Evolutionary conservation across 306 rosid species (phyloP), one percentile per base, ranked within the genome.

Genomic region (Sechiopsis laciniata): DNA sequence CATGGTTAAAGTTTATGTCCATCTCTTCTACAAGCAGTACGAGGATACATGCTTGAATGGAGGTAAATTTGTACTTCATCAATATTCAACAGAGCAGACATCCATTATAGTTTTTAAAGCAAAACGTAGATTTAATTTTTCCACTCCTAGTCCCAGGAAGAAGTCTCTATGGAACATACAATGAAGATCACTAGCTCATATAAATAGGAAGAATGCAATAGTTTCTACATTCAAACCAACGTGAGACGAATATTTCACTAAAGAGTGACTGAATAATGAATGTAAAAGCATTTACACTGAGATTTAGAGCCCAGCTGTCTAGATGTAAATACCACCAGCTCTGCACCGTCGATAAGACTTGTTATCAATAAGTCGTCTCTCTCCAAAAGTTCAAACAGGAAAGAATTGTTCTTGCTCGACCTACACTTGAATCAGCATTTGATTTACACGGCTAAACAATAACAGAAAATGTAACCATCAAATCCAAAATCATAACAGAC

Each of bases 301-400:
- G 86, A 76, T 54, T 77, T 80, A 67, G 29, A 71, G 40, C 74
- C 75, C 68, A 93, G 87, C 79, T 78, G 84, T 73, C 75, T 77
- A 32, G 90, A 80, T 15, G 96, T 84, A 63, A 90, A 88, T 65
- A 93, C 74, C 45, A 88, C 73, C 85, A 90, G 63, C 79, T 93
- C 89, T 46, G 75, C 81, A 59, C 81, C 93, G 37, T 86, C 70
- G 55, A 87, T 57, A 68, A 37, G 50, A 83, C 86, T 52, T 72
- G 80, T 88, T 80, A 93, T 22, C 80, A 88, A 78, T 26, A 80
- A 81, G 12, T 80, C 77, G 72, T 84, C 54, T 14, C n/a, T 51
- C 78, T 80, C 82, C 98, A 93, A 78, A 56, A 70, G 72, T 76
- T 81, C 82, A 73, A 85, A 76, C 77, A 93, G 22, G 11, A 26